Evolutionary conservation across 129 eudicot species (phyloP).

Genomic region (Flaveria linearis): DNA sequence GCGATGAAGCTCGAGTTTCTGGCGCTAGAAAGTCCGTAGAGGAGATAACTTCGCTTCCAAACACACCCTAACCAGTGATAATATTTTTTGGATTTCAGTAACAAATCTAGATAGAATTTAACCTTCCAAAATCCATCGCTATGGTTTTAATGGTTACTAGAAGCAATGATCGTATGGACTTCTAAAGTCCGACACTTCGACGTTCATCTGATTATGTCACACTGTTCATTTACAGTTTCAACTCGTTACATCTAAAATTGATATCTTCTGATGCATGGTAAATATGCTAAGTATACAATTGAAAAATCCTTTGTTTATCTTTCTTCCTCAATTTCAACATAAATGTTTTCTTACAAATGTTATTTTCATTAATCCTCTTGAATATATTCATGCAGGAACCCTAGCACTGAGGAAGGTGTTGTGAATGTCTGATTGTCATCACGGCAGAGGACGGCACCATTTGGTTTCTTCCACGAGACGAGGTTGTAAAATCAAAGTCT

Average conservation of each 20-base stretch:
- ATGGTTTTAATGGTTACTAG: constrained; percentile 64
- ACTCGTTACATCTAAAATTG: constrained; percentile 45
- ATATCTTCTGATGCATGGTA: constrained; percentile 58
- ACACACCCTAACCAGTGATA: constrained; percentile 44
- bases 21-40: constrained; percentile 15
- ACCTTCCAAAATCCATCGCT: constrained; percentile 62
- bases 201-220: constrained; percentile 12
- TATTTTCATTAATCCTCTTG: constrained; percentile 13
- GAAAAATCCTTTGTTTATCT: constrained; percentile 61
- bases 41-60: constrained; percentile 42
- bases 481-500: constrained; percentile 71
- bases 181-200: constrained; percentile 53
- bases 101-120: constrained; percentile 34
- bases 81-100: constrained; percentile 36
- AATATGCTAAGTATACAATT: constrained; percentile 66
- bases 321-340: constrained; percentile 53
- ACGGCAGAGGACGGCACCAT: constrained; percentile 46
- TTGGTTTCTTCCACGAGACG: constrained; percentile 47
- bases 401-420: constrained; percentile 67
- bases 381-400: constrained; percentile 46
- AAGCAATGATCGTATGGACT: constrained; percentile 48
- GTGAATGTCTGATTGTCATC: constrained; percentile 46
- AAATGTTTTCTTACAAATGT: constrained; percentile 27
- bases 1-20: constrained; percentile 44
- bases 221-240: constrained; percentile 43